Percentiles rank a stretch among this genome's conserved stretches.
These are phyloP conservation scores for Berkeleyomyces basicola DNA, from an alignment of 2,329 filamentous ascomycete genomes.

Conservation along the genomic window DNA sequence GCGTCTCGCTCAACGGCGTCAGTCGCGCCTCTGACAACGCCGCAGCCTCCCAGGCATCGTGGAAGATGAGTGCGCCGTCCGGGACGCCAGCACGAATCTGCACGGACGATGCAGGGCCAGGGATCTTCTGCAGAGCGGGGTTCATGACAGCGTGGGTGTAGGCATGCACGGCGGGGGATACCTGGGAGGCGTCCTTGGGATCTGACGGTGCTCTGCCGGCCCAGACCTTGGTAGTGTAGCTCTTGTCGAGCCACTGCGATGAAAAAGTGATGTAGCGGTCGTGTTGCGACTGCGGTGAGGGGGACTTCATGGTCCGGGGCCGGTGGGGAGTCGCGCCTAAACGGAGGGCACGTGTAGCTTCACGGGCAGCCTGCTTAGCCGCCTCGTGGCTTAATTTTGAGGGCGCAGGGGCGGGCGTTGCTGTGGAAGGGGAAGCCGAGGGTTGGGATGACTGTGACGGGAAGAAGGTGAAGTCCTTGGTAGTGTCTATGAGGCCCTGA, in stretches of 20 bases:
- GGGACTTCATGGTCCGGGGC: slow-evolving; percentile 1
- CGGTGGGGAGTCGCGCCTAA: slow-evolving; percentile 9
- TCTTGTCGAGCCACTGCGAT: slow-evolving; percentile 17
- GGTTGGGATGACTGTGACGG: slow-evolving; percentile 16
- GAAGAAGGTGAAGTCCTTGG: slow-evolving; percentile 32
- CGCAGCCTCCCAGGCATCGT: slow-evolving; percentile 35
- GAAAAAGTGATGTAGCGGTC: slow-evolving; percentile 14
- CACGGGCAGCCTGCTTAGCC: slow-evolving; percentile 11
- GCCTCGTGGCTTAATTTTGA: background rate
- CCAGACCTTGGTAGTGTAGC: slow-evolving; percentile 18
- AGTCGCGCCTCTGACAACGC: slow-evolving; percentile 20
- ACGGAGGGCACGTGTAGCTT: slow-evolving; percentile 8
- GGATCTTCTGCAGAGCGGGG: slow-evolving; percentile 19
- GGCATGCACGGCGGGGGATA: slow-evolving; percentile 10
- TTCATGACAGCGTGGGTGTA: slow-evolving; percentile 23
- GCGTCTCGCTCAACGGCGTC: background rate
- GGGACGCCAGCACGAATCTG: slow-evolving; percentile 36
- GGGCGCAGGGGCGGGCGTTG: background rate
- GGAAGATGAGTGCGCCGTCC: slow-evolving; percentile 28
- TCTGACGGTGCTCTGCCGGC: slow-evolving; percentile 19
- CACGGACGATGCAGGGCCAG: slow-evolving; percentile 31
- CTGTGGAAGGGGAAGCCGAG: slow-evolving; percentile 14
- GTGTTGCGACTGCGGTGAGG: slow-evolving; percentile 3
- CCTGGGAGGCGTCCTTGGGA: background rate
- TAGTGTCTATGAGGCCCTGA: slow-evolving; percentile 26